These are phyloP conservation scores for Monosporozyma solicola DNA, from an alignment of 805 yeast genomes.

Conservation along the genomic window DNA sequence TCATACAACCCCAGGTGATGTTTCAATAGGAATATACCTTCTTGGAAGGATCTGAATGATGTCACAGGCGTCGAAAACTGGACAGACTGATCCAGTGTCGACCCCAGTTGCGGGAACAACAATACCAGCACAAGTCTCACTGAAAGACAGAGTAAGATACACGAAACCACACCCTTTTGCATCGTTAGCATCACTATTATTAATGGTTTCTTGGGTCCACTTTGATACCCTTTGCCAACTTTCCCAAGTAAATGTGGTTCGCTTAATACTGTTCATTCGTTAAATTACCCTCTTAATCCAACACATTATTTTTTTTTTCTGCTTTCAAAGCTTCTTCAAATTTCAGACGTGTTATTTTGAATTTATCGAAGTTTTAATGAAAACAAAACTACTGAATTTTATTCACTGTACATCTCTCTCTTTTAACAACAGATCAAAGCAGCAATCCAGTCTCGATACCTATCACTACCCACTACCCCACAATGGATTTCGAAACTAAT, in stretches of 20 bases:
- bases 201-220: not conserved
- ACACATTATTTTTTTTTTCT: not conserved
- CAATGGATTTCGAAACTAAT: constrained; percentile 43
- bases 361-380: not conserved
- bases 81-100: constrained; percentile 23
- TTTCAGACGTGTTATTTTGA: not conserved
- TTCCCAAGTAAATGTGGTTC: not conserved
- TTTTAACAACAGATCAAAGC: not conserved
- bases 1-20: constrained; percentile 60
- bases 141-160: constrained; percentile 2
- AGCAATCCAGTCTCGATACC: not conserved
- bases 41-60: constrained; percentile 41
- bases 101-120: constrained; percentile 21
- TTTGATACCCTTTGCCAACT: not conserved
- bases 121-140: constrained; percentile 12
- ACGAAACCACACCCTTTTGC: not conserved
- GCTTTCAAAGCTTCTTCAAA: not conserved
- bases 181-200: not conserved
- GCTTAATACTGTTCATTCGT: not conserved
- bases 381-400: not conserved
- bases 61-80: constrained; percentile 31
- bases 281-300: not conserved
- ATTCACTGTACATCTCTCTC: not conserved
- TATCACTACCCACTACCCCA: not conserved
- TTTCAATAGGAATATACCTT: constrained; percentile 54